Evolutionary conservation across 495 filamentous ascomycete genomes (phyloP).

Genomic region (Penicillium silybi): DNA sequence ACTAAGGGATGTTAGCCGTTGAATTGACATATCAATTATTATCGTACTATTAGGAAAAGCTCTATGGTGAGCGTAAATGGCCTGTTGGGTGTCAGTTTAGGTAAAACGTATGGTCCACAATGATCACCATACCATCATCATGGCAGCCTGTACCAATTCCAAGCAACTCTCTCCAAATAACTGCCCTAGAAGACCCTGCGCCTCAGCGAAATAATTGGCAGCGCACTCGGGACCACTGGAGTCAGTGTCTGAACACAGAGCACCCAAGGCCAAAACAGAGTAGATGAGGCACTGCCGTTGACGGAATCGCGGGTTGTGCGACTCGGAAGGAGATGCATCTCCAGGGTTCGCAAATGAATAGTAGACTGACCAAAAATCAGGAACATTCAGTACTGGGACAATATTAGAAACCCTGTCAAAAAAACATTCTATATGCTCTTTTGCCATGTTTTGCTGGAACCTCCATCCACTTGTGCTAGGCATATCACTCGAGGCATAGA

Average conservation of each 20-base stretch:
- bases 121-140: constrained; percentile 3
- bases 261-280: constrained; percentile 2
- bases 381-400: background rate
- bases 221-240: background rate
- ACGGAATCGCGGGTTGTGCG: background rate
- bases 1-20: constrained; percentile 2
- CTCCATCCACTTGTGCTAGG: too few relatives aligned
- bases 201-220: background rate
- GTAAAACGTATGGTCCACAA: too few relatives aligned
- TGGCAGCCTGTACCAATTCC: constrained; percentile 1
- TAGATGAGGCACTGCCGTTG: background rate
- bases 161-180: background rate
- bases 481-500: too few relatives aligned
- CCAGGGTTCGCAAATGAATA: background rate
- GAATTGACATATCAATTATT: too few relatives aligned
- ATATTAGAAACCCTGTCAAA: background rate
- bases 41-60: constrained; percentile 2
- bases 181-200: background rate
- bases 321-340: too few relatives aligned
- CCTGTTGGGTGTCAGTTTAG: background rate
- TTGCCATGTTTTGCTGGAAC: background rate
- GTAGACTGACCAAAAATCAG: background rate
- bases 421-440: background rate
- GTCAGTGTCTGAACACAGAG: background rate
- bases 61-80: constrained; percentile 3